phyloP scores from a whole-genome alignment of 495 filamentous ascomycete genomes.

The Penicillium verhagenii region DNA sequence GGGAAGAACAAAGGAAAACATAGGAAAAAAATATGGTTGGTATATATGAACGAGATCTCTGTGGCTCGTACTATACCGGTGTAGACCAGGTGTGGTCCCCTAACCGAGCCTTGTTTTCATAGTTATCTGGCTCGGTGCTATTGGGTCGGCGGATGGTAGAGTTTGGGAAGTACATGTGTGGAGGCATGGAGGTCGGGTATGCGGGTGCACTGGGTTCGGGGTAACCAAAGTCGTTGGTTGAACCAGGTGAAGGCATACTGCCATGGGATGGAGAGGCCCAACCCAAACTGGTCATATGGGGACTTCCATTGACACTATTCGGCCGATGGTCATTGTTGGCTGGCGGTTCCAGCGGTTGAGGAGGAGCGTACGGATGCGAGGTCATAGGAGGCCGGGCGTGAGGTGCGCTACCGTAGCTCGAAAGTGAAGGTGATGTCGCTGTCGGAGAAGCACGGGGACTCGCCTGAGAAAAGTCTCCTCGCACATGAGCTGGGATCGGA shows the following conservation, averaged over 20 bases:
- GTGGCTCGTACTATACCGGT: constrained; percentile 29
- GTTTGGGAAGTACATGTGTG: constrained; percentile 63
- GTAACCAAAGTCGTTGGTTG: constrained; percentile 64
- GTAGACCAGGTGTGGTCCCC: constrained; percentile 44
- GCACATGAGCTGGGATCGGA: constrained; percentile 79
- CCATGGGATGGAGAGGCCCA: constrained; percentile 73
- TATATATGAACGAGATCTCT: not conserved
- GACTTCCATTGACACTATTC: constrained; percentile 66
- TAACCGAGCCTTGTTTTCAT: constrained; percentile 58
- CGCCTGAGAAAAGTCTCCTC: constrained; percentile 71
- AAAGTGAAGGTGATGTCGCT: constrained; percentile 58
- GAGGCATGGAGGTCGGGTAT: constrained; percentile 55
- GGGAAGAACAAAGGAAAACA: constrained; percentile 23
- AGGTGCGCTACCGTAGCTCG: constrained; percentile 54
- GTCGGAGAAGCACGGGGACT: constrained; percentile 70
- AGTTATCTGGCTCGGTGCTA: constrained; percentile 69
- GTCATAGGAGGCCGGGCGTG: constrained; percentile 65
- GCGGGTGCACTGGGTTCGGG: constrained; percentile 63
- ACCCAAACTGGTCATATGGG: constrained; percentile 68
- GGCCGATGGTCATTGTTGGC: constrained; percentile 70
- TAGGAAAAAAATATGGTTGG: too few relatives aligned
- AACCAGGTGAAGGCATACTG: constrained; percentile 63
- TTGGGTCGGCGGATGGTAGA: constrained; percentile 64
- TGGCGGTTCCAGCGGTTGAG: constrained; percentile 84
- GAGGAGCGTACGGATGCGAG: constrained; percentile 86